These are phyloP conservation scores for Rhizoctonia solani DNA, from an alignment of 1,284 basidiomycete genomes.

Conservation along the genomic window DNA sequence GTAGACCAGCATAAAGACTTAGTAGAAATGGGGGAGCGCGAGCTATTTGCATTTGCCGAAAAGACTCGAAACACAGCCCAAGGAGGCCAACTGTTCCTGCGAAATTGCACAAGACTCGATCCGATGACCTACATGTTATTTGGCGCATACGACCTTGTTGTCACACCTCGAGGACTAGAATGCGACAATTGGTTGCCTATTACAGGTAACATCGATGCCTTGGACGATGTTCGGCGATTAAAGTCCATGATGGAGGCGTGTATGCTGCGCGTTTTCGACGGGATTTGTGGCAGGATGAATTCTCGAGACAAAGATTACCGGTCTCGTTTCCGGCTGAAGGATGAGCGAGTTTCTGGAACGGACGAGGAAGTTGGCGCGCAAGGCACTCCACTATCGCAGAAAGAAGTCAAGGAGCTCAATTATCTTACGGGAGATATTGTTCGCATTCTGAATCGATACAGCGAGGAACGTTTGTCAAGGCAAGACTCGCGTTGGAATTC, in stretches of 20 bases:
- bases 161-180: slow-evolving; percentile 70
- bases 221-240: slow-evolving; percentile 86
- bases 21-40: slow-evolving; percentile 51
- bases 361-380: slow-evolving; percentile 48
- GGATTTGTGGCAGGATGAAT: slow-evolving; percentile 57
- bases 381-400: slow-evolving; percentile 59
- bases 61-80: slow-evolving; percentile 78
- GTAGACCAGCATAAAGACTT: slow-evolving; percentile 21
- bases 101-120: slow-evolving; percentile 85
- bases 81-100: slow-evolving; percentile 69
- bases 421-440: slow-evolving; percentile 74
- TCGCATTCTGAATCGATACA: slow-evolving; percentile 67
- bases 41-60: slow-evolving; percentile 81
- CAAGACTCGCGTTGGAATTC: slow-evolving; percentile 62
- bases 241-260: slow-evolving; percentile 82
- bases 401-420: slow-evolving; percentile 76
- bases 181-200: slow-evolving; percentile 94
- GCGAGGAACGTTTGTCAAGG: slow-evolving; percentile 64
- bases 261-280: slow-evolving; percentile 91
- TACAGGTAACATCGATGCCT: slow-evolving; percentile 71
- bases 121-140: slow-evolving; percentile 92
- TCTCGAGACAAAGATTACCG: slow-evolving; percentile 46
- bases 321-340: slow-evolving; percentile 4
- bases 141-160: slow-evolving; percentile 78
- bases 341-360: slow-evolving; percentile 13